Conservation (phyloP, 2,329 filamentous ascomycete genomes). For the Cladorrhinum sp. region DNA sequence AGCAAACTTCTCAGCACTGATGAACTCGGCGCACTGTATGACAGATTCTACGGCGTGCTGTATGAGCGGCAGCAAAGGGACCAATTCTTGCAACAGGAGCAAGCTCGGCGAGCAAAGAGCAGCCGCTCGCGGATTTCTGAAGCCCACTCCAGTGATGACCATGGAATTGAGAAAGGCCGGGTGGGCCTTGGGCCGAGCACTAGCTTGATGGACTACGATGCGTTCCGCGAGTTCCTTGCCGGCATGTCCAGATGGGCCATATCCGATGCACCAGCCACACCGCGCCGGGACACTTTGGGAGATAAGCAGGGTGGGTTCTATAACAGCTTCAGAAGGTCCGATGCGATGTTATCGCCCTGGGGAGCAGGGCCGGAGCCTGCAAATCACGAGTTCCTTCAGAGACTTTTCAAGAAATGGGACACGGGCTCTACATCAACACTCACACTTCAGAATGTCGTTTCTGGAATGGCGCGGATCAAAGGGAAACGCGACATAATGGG, state of each 20-base stretch:
- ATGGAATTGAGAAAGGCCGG: conserved; percentile 73
- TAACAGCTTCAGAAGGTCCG: conserved; percentile 50
- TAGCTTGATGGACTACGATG: conserved; percentile 95
- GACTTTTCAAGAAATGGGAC: conserved; percentile 88
- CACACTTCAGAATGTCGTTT: conserved; percentile 87
- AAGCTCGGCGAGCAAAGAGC: conserved; percentile 62
- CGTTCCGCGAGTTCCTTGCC: conserved; percentile 90
- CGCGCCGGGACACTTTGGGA: conserved; percentile 45
- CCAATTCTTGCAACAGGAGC: conserved; percentile 73
- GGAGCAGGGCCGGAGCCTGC: conserved; percentile 65
- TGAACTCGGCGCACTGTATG: conserved; percentile 86
- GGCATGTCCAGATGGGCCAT: conserved; percentile 90
- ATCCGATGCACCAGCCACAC: conserved; percentile 72
- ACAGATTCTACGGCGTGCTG: conserved; percentile 86
- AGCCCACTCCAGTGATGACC: conserved; percentile 36
- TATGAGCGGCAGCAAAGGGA: conserved; percentile 89
- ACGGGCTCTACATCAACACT: conserved; percentile 71
- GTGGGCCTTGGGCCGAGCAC: conserved; percentile 87
- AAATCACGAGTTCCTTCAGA: conserved; percentile 90
- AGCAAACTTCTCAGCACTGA: conserved; percentile 85
- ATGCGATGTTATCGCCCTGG: conserved; percentile 50
- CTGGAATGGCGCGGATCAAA: conserved; percentile 85
- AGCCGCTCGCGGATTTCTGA: conserved; percentile 42
- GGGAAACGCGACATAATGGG: conserved; percentile 96
- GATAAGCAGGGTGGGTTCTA: conserved; percentile 59